These are phyloP conservation scores for Globisporangium mamillatum DNA, from an alignment of 352 stramenopile species.

Conservation along the genomic window DNA sequence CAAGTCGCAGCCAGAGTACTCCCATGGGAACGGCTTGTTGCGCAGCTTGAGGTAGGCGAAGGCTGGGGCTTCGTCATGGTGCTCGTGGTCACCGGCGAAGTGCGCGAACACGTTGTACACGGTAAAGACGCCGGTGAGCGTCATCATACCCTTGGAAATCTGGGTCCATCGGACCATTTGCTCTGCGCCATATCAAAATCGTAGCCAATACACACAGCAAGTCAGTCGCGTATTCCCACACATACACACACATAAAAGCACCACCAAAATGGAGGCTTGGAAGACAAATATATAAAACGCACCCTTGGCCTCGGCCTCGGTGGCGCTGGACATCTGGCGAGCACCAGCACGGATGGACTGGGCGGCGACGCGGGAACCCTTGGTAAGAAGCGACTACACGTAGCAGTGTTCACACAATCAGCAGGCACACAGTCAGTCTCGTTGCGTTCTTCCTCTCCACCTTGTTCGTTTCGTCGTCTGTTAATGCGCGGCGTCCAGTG, in stretches of 20 bases:
- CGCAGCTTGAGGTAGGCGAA: constrained; percentile 87
- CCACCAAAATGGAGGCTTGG: constrained; percentile 9
- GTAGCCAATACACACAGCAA: neutral
- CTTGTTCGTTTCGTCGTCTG: neutral
- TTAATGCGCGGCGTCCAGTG: neutral
- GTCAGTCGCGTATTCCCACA: constrained; percentile 1
- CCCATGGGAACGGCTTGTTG: constrained; percentile 86
- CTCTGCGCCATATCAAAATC: constrained; percentile 28
- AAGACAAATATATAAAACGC: constrained; percentile 12
- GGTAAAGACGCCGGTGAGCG: constrained; percentile 49
- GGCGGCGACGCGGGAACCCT: constrained; percentile 46
- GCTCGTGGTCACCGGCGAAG: constrained; percentile 39
- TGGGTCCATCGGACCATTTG: constrained; percentile 85
- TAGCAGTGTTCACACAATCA: neutral
- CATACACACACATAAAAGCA: constrained; percentile 4
- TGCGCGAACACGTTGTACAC: constrained; percentile 53
- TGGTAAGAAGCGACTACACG: constrained; percentile 63
- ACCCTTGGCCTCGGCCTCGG: constrained; percentile 82
- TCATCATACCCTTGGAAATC: constrained; percentile 87
- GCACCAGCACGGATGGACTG: constrained; percentile 54
- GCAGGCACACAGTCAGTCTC: constrained; percentile 1
- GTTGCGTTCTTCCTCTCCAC: neutral
- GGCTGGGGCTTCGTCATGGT: constrained; percentile 59
- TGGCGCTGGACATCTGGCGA: constrained; percentile 78
- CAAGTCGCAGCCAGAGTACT: constrained; percentile 77